Evolutionary conservation across 2,329 filamentous ascomycete species (phyloP).

Genomic region (Pseudocercospora musae): DNA sequence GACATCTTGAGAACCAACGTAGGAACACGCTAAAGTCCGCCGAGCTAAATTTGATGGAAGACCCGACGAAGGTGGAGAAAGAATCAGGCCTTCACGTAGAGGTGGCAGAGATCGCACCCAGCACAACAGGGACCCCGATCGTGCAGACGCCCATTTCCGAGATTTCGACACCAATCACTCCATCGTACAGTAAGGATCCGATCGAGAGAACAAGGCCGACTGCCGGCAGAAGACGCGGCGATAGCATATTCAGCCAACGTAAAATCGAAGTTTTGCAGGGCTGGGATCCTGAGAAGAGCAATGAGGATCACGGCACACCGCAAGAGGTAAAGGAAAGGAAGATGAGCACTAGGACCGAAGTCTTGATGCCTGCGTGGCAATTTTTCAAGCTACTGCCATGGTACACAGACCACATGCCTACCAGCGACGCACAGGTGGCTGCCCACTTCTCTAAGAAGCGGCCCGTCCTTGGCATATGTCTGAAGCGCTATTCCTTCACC

Average conservation of each 20-base stretch:
- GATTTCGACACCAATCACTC: slow-evolving; percentile 17
- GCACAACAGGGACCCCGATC: slow-evolving; percentile 32
- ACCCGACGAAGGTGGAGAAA: slow-evolving; percentile 30
- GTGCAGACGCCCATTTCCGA: slow-evolving; percentile 23
- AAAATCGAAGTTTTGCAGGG: slow-evolving; percentile 33
- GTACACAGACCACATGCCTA: slow-evolving; percentile 69
- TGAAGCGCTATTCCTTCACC: slow-evolving; percentile 83
- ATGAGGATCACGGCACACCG: slow-evolving; percentile 33
- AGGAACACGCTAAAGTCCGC: slow-evolving; percentile 56
- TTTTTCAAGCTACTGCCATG: slow-evolving; percentile 94
- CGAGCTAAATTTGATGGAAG: slow-evolving; percentile 27
- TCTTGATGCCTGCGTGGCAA: slow-evolving; percentile 95
- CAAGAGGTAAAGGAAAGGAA: slow-evolving; percentile 25
- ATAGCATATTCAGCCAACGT: slow-evolving; percentile 51
- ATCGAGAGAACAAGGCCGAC: slow-evolving; percentile 35
- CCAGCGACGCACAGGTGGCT: slow-evolving; percentile 75
- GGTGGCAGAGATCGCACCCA: slow-evolving; percentile 38
- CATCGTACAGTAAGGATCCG: slow-evolving; percentile 28
- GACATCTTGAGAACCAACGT: slow-evolving; percentile 61
- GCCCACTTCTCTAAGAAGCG: slow-evolving; percentile 77
- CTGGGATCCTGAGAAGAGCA: slow-evolving; percentile 42
- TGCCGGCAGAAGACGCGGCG: slow-evolving; percentile 41
- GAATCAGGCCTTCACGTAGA: slow-evolving; percentile 42
- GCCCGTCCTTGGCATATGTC: slow-evolving; percentile 85
- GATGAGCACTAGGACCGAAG: slow-evolving; percentile 61